Percentiles rank a stretch among this genome's conserved stretches.
Conservation (phyloP, 441 rosid genomes). For the Erodium trifolium region DNA sequence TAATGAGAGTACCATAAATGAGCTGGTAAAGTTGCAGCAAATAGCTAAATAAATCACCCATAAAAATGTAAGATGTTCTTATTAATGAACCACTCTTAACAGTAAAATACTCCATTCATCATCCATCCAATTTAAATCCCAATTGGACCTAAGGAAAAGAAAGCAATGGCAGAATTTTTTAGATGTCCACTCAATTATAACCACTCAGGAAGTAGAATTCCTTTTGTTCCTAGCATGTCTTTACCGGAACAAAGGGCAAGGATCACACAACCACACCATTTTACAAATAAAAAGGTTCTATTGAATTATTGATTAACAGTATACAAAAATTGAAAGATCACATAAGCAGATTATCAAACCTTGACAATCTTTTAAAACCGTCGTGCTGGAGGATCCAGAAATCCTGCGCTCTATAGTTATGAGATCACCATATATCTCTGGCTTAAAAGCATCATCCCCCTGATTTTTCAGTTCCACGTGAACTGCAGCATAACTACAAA, state of each 20-base stretch:
- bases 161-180: no score
- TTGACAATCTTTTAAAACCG: conserved; percentile 49
- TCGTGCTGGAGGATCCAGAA: conserved; percentile 44
- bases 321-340: background rate
- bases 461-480: conserved; percentile 58
- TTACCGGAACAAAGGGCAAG: no score
- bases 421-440: conserved; percentile 48
- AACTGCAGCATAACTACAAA: conserved; percentile 53
- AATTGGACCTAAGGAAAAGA: background rate
- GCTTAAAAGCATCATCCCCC: conserved; percentile 78
- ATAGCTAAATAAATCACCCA: background rate
- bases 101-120: background rate
- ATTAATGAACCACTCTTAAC: background rate
- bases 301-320: background rate
- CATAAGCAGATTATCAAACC: conserved; percentile 30
- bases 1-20: background rate
- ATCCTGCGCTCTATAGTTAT: conserved; percentile 71
- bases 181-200: background rate
- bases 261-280: background rate
- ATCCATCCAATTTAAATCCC: background rate
- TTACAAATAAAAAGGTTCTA: background rate
- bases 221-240: background rate
- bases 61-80: background rate
- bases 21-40: background rate
- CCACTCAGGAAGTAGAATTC: background rate